Evolutionary conservation across 2,329 filamentous ascomycete species (phyloP).

Genomic region (Neonectria sp.): DNA sequence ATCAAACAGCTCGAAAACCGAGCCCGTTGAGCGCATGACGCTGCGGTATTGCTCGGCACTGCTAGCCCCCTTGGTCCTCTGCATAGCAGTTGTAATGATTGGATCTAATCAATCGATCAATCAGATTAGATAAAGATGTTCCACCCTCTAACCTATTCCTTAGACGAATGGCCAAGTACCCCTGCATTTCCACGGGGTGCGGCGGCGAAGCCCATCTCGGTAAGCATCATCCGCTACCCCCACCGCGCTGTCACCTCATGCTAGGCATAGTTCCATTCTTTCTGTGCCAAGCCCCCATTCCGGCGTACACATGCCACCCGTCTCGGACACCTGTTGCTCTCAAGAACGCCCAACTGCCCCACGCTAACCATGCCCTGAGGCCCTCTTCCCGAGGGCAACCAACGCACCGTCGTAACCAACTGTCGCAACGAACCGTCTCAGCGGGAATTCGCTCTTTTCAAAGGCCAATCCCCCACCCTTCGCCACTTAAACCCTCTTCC

Average conservation of each 20-base stretch:
- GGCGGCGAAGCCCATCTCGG: not conserved
- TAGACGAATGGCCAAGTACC: no score
- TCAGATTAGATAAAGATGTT: conserved; percentile 43
- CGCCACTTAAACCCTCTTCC: not conserved
- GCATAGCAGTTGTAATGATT: not conserved
- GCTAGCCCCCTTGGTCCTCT: not conserved
- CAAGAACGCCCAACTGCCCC: not conserved
- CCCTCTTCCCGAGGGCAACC: not conserved
- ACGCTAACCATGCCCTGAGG: no score
- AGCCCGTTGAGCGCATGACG: not conserved
- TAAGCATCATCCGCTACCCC: not conserved
- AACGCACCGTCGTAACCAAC: not conserved
- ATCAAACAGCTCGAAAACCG: not conserved
- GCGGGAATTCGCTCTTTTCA: not conserved
- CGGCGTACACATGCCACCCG: not conserved
- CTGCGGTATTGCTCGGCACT: not conserved
- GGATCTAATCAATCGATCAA: conserved; percentile 42
- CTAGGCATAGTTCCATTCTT: not conserved
- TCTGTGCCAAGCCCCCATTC: not conserved
- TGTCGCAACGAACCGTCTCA: not conserved
- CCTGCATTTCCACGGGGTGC: not conserved
- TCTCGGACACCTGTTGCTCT: not conserved
- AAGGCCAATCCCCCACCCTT: not conserved
- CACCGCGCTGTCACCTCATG: not conserved
- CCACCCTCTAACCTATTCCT: not conserved